Evolutionary conservation across 2,329 filamentous ascomycete genomes (phyloP).

Genomic region (Colletotrichum tabaci): DNA sequence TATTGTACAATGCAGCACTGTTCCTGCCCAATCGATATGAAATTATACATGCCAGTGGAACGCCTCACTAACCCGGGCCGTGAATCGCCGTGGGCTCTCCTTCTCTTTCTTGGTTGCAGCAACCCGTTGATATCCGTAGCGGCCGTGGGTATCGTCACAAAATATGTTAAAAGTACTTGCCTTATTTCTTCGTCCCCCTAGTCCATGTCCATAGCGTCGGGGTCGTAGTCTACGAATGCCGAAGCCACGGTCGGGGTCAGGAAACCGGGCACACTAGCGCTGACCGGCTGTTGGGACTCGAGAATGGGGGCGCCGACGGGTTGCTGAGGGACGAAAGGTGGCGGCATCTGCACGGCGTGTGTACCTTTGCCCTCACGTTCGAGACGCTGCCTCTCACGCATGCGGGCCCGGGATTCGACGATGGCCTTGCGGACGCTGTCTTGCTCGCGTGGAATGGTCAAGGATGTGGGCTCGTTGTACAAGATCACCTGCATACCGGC

Average conservation of each 20-base stretch:
- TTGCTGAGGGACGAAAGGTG: slow-evolving; percentile 32
- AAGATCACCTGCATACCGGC: slow-evolving; percentile 83
- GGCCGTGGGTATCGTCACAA: slow-evolving; percentile 27
- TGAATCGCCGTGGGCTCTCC: neutral
- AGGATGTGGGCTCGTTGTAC: slow-evolving; percentile 83
- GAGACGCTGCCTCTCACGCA: slow-evolving; percentile 70
- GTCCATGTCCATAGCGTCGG: slow-evolving; percentile 79
- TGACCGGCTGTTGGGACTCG: slow-evolving; percentile 18
- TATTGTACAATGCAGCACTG: slow-evolving; percentile 25
- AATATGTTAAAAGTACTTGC: slow-evolving; percentile 11
- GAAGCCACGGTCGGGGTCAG: slow-evolving; percentile 32
- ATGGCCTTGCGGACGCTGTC: slow-evolving; percentile 88
- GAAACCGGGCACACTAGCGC: slow-evolving; percentile 12
- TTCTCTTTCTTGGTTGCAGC: neutral
- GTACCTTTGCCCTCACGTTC: slow-evolving; percentile 41
- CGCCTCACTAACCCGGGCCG: slow-evolving; percentile 19
- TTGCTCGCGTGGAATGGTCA: slow-evolving; percentile 81
- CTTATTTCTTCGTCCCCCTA: slow-evolving; percentile 47
- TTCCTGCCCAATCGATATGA: slow-evolving; percentile 10
- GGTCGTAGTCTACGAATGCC: slow-evolving; percentile 56
- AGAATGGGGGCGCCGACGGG: slow-evolving; percentile 18
- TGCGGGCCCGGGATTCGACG: slow-evolving; percentile 80
- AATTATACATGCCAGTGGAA: slow-evolving; percentile 35
- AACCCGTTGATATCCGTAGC: neutral
- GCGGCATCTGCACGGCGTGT: slow-evolving; percentile 41